Evolutionary conservation across 2,329 filamentous ascomycete genomes (phyloP), one percentile per base, ranked within the genome.

Genomic region (Monosporascus sp.): DNA sequence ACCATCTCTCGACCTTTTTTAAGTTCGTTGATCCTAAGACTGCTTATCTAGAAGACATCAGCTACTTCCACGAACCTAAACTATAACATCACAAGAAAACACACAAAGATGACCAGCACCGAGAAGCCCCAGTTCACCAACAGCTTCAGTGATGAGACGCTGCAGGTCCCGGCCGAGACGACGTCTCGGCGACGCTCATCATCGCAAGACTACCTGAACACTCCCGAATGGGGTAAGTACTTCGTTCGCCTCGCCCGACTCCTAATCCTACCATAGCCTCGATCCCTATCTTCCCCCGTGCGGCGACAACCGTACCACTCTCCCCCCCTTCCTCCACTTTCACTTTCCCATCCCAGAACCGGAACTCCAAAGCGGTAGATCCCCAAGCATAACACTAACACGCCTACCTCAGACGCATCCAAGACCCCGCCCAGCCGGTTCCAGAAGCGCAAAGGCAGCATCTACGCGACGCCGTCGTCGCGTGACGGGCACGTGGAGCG

Each of bases 391-490:
- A 14, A 16, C 40, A 14, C 45, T 43, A 19, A 51, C 47, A 53
- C 45, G 19, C 16, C 31, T 45, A 17, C 11, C 37, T 55, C 48
- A 83, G 84, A 88, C 68, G 85, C 85, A 4, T 78, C 80, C 60
- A 87, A 87, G 69, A 84, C 86, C 0, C 82, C 82, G 2, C 85
- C 85, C 9, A 84, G 79, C 57, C 81, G 82, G 47, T 87, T 88
- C 72, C 85, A 88, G 69, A 86, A 86, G 71, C 80, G 82, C 64
- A 83, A 85, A 70, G 85, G 85, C 52, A 86, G 81, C 65, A 85
- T 87, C 69, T 86, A 84, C 66, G 81, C 83, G 47, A 88, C 85
- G 8, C 84, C 82, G 2, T 74, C 74, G 62, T 85, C 81, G 24
- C 79, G 84, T 54, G 85, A 88, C 67, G 84, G 83, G 19, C 82